Evolutionary conservation across 1,284 basidiomycete species (phyloP).

Genomic region (Butyriboletus appendiculatus): DNA sequence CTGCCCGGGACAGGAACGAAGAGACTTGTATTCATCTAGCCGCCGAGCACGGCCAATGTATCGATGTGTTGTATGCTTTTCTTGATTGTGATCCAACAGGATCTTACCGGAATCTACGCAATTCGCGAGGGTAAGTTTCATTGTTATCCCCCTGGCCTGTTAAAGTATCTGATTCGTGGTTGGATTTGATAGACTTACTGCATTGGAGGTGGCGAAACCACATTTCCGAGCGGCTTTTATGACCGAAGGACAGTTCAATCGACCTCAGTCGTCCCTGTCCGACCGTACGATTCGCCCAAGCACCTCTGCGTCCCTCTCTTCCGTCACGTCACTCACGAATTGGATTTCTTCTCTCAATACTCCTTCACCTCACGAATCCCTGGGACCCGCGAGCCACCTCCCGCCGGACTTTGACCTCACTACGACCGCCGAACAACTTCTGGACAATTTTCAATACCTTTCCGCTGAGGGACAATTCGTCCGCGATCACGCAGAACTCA

Average conservation of each 20-base stretch:
- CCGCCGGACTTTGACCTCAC: constrained; percentile 44
- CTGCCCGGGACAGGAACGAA: constrained; percentile 75
- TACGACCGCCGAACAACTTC: constrained; percentile 47
- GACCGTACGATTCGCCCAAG: constrained; percentile 55
- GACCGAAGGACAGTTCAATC: constrained; percentile 43
- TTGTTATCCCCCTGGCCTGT: neutral
- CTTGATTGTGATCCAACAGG: constrained; percentile 62
- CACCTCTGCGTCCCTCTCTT: constrained; percentile 40
- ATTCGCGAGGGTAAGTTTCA: constrained; percentile 60
- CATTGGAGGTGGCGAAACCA: constrained; percentile 63
- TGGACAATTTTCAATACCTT: constrained; percentile 53
- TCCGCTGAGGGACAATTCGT: constrained; percentile 42
- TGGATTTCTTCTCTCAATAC: constrained; percentile 25
- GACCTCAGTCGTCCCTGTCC: constrained; percentile 56
- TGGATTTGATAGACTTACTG: constrained; percentile 52
- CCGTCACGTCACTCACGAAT: constrained; percentile 45
- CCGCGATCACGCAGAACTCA: constrained; percentile 39
- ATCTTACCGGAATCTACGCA: constrained; percentile 56
- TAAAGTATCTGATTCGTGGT: neutral
- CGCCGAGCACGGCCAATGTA: constrained; percentile 82
- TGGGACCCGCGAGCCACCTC: constrained; percentile 24
- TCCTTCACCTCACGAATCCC: constrained; percentile 18
- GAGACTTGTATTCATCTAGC: constrained; percentile 95
- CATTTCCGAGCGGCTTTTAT: constrained; percentile 63
- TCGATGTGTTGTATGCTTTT: constrained; percentile 60